Evolutionary conservation across 768 basidiomycete species (phyloP).

Genomic region (Tylopilus rubrobrunneus): DNA sequence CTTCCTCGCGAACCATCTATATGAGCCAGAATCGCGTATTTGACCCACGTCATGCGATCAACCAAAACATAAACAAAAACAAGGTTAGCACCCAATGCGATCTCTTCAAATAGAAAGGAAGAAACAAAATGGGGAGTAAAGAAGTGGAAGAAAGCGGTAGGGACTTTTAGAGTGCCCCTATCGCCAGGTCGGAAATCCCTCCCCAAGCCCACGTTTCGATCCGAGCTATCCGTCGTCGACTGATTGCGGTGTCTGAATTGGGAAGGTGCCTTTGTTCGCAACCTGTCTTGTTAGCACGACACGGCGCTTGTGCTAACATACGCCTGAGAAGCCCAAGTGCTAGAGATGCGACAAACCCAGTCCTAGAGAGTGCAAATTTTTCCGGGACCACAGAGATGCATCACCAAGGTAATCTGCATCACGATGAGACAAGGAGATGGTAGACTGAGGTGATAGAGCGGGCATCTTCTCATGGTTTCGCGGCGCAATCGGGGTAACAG

Average conservation of each 20-base stretch:
- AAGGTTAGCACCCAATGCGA: constrained; percentile 4
- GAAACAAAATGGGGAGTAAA: neutral
- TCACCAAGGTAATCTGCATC: neutral
- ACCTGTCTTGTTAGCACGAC: neutral
- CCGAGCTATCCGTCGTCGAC: neutral
- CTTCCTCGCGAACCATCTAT: constrained; percentile 88
- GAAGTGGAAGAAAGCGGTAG: neutral
- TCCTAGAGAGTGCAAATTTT: neutral
- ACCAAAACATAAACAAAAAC: neutral
- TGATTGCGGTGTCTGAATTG: neutral
- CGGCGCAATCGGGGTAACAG: constrained; percentile 2
- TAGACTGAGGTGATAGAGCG: constrained; percentile 3
- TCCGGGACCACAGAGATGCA: neutral
- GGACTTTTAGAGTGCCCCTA: neutral
- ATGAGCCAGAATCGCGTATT: neutral
- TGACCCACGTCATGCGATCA: neutral
- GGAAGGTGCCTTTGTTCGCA: neutral
- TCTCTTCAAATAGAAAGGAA: neutral
- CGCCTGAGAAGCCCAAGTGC: neutral
- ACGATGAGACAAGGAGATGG: neutral
- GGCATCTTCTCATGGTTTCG: neutral
- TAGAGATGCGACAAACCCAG: too few relatives aligned
- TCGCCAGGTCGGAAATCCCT: neutral
- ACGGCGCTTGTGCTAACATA: neutral
- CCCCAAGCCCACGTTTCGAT: neutral